Evolutionary conservation across 495 filamentous ascomycete genomes (phyloP).

Genomic region (Bryoglossum gracile): DNA sequence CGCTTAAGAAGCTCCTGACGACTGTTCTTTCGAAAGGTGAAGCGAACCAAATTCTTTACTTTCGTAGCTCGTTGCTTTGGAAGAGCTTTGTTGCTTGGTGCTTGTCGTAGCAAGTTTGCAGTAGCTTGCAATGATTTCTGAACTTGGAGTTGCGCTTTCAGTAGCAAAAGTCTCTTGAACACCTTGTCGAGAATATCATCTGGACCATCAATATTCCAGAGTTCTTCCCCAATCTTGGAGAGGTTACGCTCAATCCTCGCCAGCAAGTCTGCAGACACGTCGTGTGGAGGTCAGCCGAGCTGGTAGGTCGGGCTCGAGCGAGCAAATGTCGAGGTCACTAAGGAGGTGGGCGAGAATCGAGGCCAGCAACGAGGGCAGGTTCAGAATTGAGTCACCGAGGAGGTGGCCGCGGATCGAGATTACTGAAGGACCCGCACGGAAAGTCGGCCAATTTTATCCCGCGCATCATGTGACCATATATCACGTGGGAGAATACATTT

Average conservation of each 20-base stretch:
- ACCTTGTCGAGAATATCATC: constrained; percentile 7
- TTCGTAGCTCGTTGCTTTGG: constrained; percentile 3
- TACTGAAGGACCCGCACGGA: too few relatives aligned
- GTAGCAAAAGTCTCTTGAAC: constrained; percentile 5
- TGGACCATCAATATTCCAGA: constrained; percentile 10
- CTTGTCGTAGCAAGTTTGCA: constrained; percentile 6
- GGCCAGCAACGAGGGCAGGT: neutral
- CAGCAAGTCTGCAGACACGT: constrained; percentile 7
- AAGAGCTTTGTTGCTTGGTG: constrained; percentile 8
- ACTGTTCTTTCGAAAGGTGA: constrained; percentile 10
- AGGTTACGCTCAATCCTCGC: constrained; percentile 7
- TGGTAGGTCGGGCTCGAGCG: constrained; percentile 2
- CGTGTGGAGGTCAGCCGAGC: constrained; percentile 1
- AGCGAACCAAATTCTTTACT: constrained; percentile 9
- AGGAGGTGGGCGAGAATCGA: neutral
- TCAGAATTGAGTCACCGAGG: neutral
- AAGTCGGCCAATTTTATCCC: too few relatives aligned
- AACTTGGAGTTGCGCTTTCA: constrained; percentile 4
- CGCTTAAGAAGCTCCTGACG: neutral
- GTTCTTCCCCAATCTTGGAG: constrained; percentile 2
- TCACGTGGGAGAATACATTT: too few relatives aligned
- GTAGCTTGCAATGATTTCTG: constrained; percentile 8
- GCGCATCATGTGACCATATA: too few relatives aligned
- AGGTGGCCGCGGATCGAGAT: neutral
- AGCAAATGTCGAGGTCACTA: constrained; percentile 2